A percentile compares a stretch with the other conserved stretches of the same genome.
These are phyloP conservation scores for Phytophthora macrochlamydospora DNA, from an alignment of 352 stramenopile species.

Conservation along the genomic window DNA sequence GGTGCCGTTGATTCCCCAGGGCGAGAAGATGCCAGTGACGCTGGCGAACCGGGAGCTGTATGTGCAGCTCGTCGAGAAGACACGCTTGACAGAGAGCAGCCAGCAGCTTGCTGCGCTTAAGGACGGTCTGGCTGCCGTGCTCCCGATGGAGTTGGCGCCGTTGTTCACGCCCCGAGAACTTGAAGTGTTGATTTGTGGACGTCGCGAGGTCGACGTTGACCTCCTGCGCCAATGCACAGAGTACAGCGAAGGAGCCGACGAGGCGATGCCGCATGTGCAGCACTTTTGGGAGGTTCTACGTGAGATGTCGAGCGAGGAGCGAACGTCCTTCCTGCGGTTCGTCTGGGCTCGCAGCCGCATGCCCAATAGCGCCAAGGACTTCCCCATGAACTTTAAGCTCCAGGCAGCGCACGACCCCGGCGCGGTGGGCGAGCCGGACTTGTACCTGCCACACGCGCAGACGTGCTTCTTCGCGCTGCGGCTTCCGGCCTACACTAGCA, in stretches of 20 bases:
- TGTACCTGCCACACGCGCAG: conserved; percentile 97
- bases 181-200: conserved; percentile 96
- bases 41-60: conserved; percentile 64
- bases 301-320: conserved; percentile 95
- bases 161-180: conserved; percentile 97
- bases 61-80: conserved; percentile 71
- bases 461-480: conserved; percentile 99
- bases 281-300: conserved; percentile 97
- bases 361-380: conserved; percentile 97
- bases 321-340: conserved; percentile 97
- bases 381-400: conserved; percentile 95
- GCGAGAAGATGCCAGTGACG: conserved; percentile 75
- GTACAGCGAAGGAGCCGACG: conserved; percentile 95
- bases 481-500: conserved; percentile 94
- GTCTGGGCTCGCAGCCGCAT: conserved; percentile 97
- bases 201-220: conserved; percentile 96
- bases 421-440: conserved; percentile 75
- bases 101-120: conserved; percentile 80
- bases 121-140: conserved; percentile 91
- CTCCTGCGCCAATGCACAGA: conserved; percentile 95
- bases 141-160: conserved; percentile 96
- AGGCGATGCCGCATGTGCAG: conserved; percentile 90
- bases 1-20: conserved; percentile 65
- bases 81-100: conserved; percentile 76
- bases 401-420: conserved; percentile 85